Evolutionary conservation across 2,329 filamentous ascomycete species (phyloP).

Genomic region (Penicillium freii): DNA sequence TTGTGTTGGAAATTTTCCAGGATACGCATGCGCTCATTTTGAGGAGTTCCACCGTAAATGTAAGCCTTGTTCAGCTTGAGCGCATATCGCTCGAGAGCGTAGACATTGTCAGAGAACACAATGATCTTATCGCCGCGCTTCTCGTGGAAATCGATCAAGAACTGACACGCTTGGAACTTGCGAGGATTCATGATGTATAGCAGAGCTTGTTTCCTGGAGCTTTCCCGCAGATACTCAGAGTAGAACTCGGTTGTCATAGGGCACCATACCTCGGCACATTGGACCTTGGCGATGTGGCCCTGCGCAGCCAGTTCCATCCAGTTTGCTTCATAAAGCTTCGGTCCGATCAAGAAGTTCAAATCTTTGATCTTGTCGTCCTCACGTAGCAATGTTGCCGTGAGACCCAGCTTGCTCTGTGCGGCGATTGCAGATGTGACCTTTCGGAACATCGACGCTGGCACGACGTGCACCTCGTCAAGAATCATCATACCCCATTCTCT

Average conservation of each 20-base stretch:
- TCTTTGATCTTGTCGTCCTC: conserved; percentile 99
- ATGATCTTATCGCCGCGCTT: conserved; percentile 94
- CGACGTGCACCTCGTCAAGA: conserved; percentile 95
- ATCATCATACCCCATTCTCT: conserved; percentile 98
- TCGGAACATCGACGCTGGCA: conserved; percentile 93
- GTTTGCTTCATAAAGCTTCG: conserved; percentile 96
- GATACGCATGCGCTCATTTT: conserved; percentile 80
- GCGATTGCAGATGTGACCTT: conserved; percentile 92
- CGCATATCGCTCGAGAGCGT: conserved; percentile 83
- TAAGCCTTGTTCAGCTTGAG: conserved; percentile 79
- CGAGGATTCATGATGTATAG: conserved; percentile 97
- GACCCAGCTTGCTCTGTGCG: conserved; percentile 88
- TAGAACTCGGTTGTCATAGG: conserved; percentile 99
- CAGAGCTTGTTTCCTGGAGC: conserved; percentile 63
- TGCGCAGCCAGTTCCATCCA: conserved; percentile 99
- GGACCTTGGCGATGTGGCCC: conserved; percentile 93
- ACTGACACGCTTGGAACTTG: conserved; percentile 97
- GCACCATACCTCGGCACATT: conserved; percentile 98
- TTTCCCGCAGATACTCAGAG: conserved; percentile 78
- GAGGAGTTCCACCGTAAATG: conserved; percentile 85
- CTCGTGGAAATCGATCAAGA: conserved; percentile 97
- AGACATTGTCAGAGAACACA: conserved; percentile 97
- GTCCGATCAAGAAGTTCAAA: conserved; percentile 94
- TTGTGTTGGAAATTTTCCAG: conserved; percentile 96
- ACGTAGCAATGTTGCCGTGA: conserved; percentile 89